Evolutionary conservation across 1,284 basidiomycete species (phyloP).

Genomic region (Apiotrichum brassicae): DNA sequence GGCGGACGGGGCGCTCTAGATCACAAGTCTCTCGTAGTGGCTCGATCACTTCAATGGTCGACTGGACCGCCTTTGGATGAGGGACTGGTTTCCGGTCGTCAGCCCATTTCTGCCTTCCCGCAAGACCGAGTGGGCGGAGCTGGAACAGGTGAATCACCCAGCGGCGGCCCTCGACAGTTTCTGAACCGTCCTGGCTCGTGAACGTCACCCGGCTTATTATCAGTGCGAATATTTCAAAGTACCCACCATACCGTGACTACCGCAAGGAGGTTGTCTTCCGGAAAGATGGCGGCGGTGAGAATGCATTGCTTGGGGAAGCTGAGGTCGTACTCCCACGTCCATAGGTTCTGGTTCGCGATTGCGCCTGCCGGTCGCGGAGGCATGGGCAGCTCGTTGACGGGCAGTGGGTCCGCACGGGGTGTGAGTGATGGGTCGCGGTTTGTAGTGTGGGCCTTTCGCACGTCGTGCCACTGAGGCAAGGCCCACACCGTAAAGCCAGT

Average conservation of each 20-base stretch:
- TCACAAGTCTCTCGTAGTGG: neutral
- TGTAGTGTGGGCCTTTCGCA: neutral
- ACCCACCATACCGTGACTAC: neutral
- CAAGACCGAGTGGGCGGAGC: conserved; percentile 2
- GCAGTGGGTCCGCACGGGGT: neutral
- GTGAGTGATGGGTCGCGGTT: neutral
- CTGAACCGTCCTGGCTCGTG: conserved; percentile 4
- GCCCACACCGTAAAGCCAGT: conserved; percentile 7
- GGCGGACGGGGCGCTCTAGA: neutral
- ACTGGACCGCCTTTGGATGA: neutral
- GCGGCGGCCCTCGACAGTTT: neutral
- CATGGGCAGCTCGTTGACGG: neutral
- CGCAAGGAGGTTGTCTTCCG: conserved; percentile 5
- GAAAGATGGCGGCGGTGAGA: conserved; percentile 1
- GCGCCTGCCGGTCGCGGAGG: conserved; percentile 1
- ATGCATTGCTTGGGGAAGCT: neutral
- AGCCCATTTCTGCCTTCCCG: neutral
- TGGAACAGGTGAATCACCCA: conserved; percentile 1
- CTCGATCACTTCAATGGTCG: conserved; percentile 4
- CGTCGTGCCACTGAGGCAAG: conserved; percentile 3
- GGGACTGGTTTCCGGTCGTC: neutral
- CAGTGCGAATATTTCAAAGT: too few relatives aligned
- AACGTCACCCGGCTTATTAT: conserved; percentile 1
- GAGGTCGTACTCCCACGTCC: conserved; percentile 6
- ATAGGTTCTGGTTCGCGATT: neutral